Percentiles rank a stretch among this genome's conserved stretches.
Evolutionary conservation across 2,329 filamentous ascomycete species (phyloP).

Genomic region (Penicillium sp.): DNA sequence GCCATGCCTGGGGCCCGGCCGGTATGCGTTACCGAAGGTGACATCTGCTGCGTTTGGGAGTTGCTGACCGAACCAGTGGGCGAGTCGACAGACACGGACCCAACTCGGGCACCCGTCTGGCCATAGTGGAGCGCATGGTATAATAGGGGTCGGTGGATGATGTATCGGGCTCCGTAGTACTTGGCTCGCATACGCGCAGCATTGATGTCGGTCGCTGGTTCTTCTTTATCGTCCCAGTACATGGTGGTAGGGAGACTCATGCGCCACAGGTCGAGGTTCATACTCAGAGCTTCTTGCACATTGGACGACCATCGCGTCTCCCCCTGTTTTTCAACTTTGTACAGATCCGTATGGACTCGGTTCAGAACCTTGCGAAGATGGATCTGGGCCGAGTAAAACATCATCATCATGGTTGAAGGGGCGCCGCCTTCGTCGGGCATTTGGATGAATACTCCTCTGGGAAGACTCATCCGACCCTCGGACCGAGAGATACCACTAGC

Average conservation of each 20-base stretch:
- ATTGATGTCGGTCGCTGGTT: conserved; percentile 70
- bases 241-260: conserved; percentile 48
- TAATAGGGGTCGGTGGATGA: conserved; percentile 77
- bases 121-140: conserved; percentile 54
- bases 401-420: conserved; percentile 44
- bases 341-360: conserved; percentile 52
- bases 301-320: conserved; percentile 34
- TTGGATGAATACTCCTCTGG: conserved; percentile 33
- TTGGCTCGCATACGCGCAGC: conserved; percentile 81
- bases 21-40: conserved; percentile 30
- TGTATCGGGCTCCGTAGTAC: conserved; percentile 87
- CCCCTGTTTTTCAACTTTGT: conserved; percentile 41
- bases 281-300: conserved; percentile 41
- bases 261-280: conserved; percentile 53
- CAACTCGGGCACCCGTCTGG: conserved; percentile 36
- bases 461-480: conserved; percentile 45
- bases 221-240: conserved; percentile 62
- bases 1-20: conserved; percentile 28
- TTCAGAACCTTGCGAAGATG: conserved; percentile 56
- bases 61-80: conserved; percentile 28
- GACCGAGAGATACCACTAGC: conserved; percentile 56
- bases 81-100: conserved; percentile 26
- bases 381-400: conserved; percentile 59
- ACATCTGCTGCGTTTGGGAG: conserved; percentile 34
- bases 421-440: conserved; percentile 31